Evolutionary conservation across 768 basidiomycete species (phyloP).

Genomic region (Tulasnella calospora): DNA sequence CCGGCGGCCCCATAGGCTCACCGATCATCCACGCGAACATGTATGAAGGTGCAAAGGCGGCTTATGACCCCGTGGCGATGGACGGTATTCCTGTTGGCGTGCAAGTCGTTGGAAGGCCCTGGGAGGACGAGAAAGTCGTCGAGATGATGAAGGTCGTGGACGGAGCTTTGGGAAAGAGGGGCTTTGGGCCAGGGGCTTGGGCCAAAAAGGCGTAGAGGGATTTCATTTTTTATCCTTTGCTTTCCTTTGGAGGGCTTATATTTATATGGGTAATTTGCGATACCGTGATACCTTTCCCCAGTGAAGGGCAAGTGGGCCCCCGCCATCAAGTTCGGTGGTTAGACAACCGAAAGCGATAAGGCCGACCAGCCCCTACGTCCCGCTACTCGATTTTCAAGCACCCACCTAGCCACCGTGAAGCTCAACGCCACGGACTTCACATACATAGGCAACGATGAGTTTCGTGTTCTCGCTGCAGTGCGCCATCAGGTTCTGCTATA

Average conservation of each 20-base stretch:
- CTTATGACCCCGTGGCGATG: slow-evolving; percentile 67
- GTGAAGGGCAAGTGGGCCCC: no score
- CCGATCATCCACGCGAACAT: slow-evolving; percentile 54
- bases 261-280: background rate
- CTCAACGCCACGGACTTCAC: slow-evolving; percentile 90
- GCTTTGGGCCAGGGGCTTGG: slow-evolving; percentile 52
- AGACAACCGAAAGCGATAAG: background rate
- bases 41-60: slow-evolving; percentile 45
- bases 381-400: no score
- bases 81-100: slow-evolving; percentile 76
- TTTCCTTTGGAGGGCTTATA: no score
- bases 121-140: slow-evolving; percentile 82
- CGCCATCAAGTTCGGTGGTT: background rate
- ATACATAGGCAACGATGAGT: slow-evolving; percentile 89
- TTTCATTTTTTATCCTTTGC: background rate
- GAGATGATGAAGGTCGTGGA: slow-evolving; percentile 77
- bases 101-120: slow-evolving; percentile 73
- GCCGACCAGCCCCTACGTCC: no score
- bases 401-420: slow-evolving; percentile 57
- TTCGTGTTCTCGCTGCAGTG: slow-evolving; percentile 88
- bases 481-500: slow-evolving; percentile 26
- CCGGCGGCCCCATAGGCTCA: slow-evolving; percentile 48
- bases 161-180: slow-evolving; percentile 63
- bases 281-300: no score
- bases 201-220: background rate